Evolutionary conservation across 2,329 filamentous ascomycete genomes (phyloP).

Genomic region (Simplicillium sp.): DNA sequence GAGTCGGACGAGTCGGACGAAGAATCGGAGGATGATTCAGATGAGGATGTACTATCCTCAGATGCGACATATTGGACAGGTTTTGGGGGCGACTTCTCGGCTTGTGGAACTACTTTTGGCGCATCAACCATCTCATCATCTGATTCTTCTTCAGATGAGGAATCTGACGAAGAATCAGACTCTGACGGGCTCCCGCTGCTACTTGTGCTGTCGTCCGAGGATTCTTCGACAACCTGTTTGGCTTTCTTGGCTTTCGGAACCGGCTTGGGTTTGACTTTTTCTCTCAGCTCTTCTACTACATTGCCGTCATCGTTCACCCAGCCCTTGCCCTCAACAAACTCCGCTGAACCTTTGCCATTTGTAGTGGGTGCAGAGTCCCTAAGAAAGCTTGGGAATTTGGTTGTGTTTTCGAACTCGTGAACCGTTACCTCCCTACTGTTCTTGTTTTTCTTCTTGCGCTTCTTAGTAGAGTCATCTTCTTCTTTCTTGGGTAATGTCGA

Average conservation of each 20-base stretch:
- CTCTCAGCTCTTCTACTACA: constrained; percentile 52
- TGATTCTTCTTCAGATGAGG: constrained; percentile 9
- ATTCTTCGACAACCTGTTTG: constrained; percentile 11
- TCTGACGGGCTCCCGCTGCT: constrained; percentile 28
- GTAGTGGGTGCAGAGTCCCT: constrained; percentile 34
- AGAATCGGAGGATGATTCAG: constrained; percentile 6
- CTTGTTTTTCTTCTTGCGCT: constrained; percentile 49
- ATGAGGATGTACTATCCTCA: constrained; percentile 13
- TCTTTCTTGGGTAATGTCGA: constrained; percentile 31
- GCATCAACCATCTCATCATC: constrained; percentile 9
- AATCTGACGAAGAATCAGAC: constrained; percentile 15
- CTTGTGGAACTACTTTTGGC: not conserved
- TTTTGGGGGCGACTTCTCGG: constrained; percentile 9
- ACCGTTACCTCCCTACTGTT: constrained; percentile 51
- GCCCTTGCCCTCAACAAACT: constrained; percentile 75
- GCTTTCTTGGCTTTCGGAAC: constrained; percentile 14
- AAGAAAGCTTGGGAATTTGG: constrained; percentile 74
- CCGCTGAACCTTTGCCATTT: constrained; percentile 30
- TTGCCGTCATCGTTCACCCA: constrained; percentile 78
- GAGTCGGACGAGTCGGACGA: constrained; percentile 4
- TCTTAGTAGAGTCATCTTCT: constrained; percentile 35
- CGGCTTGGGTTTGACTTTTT: constrained; percentile 24
- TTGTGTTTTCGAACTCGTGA: constrained; percentile 84
- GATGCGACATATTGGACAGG: constrained; percentile 12
- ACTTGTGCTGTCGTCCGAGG: constrained; percentile 25